A percentile compares a stretch with the other conserved stretches of the same genome.
These are phyloP conservation scores for Magnaporthiopsis rhizophila DNA, from an alignment of 2,329 filamentous ascomycete genomes.

Conservation along the genomic window DNA sequence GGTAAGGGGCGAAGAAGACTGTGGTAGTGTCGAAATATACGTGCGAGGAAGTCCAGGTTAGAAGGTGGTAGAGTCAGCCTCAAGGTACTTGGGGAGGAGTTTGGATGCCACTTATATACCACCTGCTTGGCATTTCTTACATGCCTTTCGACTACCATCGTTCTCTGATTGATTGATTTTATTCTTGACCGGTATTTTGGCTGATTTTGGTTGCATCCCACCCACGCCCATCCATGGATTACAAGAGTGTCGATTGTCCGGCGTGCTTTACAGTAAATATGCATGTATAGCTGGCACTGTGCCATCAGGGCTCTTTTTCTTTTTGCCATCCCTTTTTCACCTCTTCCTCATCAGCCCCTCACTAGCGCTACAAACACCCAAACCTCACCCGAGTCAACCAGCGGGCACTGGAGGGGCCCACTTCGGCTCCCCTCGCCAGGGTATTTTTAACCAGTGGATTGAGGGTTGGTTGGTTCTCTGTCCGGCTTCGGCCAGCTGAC, in stretches of 20 bases:
- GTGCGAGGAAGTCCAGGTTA: not conserved
- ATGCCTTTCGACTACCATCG: no score
- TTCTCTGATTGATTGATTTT: no score
- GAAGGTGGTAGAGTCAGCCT: not conserved
- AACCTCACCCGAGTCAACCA: not conserved
- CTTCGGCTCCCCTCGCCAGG: not conserved
- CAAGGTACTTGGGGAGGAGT: no score
- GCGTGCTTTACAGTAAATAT: not conserved
- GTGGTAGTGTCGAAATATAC: not conserved
- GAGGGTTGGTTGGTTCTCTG: not conserved
- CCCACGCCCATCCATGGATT: no score
- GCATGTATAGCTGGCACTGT: not conserved
- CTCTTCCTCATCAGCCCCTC: not conserved
- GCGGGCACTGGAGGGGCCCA: not conserved
- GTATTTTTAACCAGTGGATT: not conserved
- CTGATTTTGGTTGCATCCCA: no score
- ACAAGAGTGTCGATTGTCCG: no score
- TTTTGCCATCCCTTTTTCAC: not conserved
- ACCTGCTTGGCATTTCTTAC: no score
- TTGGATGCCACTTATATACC: no score
- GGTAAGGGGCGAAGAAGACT: not conserved
- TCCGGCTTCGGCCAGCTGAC: not conserved
- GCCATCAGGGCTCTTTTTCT: not conserved
- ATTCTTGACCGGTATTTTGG: no score
- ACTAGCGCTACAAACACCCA: not conserved